These are phyloP conservation scores for Hirsutella minnesotensis DNA, from an alignment of 2,329 filamentous ascomycete genomes.

Conservation along the genomic window DNA sequence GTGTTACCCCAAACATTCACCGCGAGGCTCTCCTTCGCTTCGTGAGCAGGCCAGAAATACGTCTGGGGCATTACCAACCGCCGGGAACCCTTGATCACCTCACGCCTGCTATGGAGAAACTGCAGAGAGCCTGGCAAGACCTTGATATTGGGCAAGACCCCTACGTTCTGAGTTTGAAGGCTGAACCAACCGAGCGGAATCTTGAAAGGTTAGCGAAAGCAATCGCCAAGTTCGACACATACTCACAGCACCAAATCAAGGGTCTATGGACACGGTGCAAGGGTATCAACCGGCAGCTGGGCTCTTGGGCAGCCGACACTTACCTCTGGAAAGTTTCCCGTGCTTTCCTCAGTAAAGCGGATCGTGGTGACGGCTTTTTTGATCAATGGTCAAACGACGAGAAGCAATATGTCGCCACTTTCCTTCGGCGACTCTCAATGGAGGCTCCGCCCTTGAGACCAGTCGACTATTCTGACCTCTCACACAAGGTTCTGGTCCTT, in stretches of 20 bases:
- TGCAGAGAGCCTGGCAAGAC: slow-evolving; percentile 26
- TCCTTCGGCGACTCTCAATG: slow-evolving; percentile 26
- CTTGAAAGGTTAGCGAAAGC: slow-evolving; percentile 23
- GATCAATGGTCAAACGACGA: slow-evolving; percentile 36
- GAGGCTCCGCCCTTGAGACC: slow-evolving; percentile 6
- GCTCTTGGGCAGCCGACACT: slow-evolving; percentile 56
- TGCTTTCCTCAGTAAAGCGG: slow-evolving; percentile 15
- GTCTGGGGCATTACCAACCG: slow-evolving; percentile 18
- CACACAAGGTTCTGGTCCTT: slow-evolving; percentile 46
- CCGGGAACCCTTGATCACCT: slow-evolving; percentile 1
- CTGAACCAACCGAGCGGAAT: slow-evolving; percentile 28
- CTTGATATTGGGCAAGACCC: slow-evolving; percentile 53
- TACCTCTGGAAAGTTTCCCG: slow-evolving; percentile 44
- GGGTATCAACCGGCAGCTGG: slow-evolving; percentile 45
- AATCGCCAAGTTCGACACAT: slow-evolving; percentile 34
- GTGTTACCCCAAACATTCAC: slow-evolving; percentile 56
- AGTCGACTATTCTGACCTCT: slow-evolving; percentile 22
- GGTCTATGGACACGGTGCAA: slow-evolving; percentile 36
- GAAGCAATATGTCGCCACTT: slow-evolving; percentile 39
- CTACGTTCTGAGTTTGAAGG: slow-evolving; percentile 34
- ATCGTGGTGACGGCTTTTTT: slow-evolving; percentile 13
- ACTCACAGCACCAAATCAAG: slow-evolving; percentile 41
- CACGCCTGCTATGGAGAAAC: slow-evolving; percentile 27
- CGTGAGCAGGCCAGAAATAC: slow-evolving; percentile 54
- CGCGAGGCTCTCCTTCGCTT: slow-evolving; percentile 56